phyloP scores from a whole-genome alignment of 768 basidiomycete species.

The Lactifluus hygrophoroides region DNA sequence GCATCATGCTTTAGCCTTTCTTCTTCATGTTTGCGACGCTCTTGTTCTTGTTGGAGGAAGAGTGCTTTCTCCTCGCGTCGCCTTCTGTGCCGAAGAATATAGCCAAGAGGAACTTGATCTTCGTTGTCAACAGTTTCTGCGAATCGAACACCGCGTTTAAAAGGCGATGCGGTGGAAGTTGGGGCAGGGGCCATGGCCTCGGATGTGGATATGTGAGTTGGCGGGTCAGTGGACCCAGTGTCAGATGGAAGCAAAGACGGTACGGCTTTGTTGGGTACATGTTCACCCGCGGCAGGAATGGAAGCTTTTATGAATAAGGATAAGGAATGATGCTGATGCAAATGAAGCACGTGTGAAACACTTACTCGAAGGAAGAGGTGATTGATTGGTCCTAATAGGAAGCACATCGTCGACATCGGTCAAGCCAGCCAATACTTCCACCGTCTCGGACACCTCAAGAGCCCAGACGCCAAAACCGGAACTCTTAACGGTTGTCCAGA shows the following conservation, averaged over 20 bases:
- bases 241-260: constrained; percentile 46
- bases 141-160: constrained; percentile 52
- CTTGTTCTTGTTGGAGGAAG: constrained; percentile 51
- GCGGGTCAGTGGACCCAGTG: constrained; percentile 23
- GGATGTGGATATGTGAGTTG: constrained; percentile 9
- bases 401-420: constrained; percentile 16
- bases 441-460: constrained; percentile 16
- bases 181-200: constrained; percentile 3
- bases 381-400: background rate
- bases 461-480: constrained; percentile 21
- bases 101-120: constrained; percentile 55
- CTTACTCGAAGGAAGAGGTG: constrained; percentile 8
- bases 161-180: background rate
- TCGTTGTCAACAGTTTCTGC: constrained; percentile 53
- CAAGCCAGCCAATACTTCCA: constrained; percentile 16
- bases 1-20: constrained; percentile 33
- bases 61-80: constrained; percentile 59
- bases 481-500: constrained; percentile 14
- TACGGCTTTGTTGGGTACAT: constrained; percentile 31
- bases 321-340: constrained; percentile 23
- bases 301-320: constrained; percentile 12
- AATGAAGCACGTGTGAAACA: constrained; percentile 9
- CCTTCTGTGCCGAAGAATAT: constrained; percentile 56
- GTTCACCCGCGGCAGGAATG: constrained; percentile 13
- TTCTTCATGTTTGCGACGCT: constrained; percentile 41